Conservation (phyloP, 164 flowering plant genomes). For the Brasenia schreberi region DNA sequence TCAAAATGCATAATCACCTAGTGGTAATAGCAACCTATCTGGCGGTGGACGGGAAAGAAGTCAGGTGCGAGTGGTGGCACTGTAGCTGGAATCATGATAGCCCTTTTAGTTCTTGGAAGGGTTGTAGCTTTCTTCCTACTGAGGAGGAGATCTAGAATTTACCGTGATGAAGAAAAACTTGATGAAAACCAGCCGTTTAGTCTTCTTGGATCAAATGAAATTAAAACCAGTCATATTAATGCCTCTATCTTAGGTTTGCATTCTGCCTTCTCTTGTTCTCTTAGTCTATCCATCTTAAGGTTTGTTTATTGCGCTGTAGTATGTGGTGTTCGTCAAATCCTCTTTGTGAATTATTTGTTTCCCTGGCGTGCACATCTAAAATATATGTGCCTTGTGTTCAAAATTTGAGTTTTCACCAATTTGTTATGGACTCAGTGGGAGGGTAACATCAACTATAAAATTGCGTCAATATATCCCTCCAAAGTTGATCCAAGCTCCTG, state of each 20-base stretch:
- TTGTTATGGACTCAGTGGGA: not conserved
- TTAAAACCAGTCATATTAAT: conserved; percentile 31
- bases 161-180: conserved; percentile 55
- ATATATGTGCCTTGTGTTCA: not conserved
- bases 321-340: no score
- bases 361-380: no score
- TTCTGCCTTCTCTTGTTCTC: not conserved
- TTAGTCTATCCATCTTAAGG: no score
- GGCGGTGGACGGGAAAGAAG: conserved; percentile 29
- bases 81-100: conserved; percentile 69
- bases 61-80: conserved; percentile 77
- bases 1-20: conserved; percentile 26
- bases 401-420: not conserved
- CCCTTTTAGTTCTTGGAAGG: conserved; percentile 59
- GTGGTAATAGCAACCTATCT: conserved; percentile 23
- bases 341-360: no score
- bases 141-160: conserved; percentile 50
- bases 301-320: no score
- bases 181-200: conserved; percentile 48
- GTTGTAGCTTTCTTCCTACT: conserved; percentile 60
- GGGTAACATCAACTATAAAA: not conserved
- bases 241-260: not conserved
- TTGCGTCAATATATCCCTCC: not conserved
- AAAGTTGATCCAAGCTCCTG: no score
- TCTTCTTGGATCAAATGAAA: conserved; percentile 49